phyloP scores from a whole-genome alignment of 352 stramenopile genomes.

The Globisporangium alternatum region DNA sequence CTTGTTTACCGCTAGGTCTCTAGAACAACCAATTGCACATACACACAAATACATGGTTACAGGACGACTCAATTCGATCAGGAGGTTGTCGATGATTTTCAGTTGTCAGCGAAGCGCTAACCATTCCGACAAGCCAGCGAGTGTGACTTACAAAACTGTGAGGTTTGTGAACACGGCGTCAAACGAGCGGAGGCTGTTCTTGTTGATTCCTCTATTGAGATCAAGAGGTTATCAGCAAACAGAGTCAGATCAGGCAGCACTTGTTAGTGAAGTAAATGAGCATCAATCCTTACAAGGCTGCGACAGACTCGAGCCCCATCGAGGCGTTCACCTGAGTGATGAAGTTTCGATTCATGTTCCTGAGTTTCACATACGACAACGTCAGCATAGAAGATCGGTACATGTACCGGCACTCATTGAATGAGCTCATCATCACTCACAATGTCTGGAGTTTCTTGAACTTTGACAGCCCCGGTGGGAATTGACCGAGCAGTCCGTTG shows the following conservation, averaged over 20 bases:
- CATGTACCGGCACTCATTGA: neutral
- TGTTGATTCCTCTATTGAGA: neutral
- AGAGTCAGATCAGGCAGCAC: too few species aligned
- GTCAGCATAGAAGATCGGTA: neutral
- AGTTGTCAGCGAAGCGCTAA: neutral
- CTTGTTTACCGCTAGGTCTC: neutral
- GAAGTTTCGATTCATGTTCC: neutral
- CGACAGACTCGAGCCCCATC: neutral
- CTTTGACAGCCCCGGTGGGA: neutral
- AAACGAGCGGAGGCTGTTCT: neutral
- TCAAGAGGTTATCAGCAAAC: too few species aligned
- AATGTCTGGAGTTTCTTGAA: neutral
- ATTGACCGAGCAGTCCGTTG: neutral
- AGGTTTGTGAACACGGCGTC: constrained; percentile 2
- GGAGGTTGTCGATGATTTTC: neutral
- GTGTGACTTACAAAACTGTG: neutral
- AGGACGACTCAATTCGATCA: too few species aligned
- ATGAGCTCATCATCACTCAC: neutral
- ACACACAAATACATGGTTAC: neutral
- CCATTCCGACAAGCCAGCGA: neutral
- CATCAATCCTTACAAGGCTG: neutral
- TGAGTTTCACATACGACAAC: neutral
- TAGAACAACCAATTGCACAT: neutral
- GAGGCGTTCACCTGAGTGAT: neutral
- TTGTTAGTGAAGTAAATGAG: too few species aligned